Conservation (phyloP, 1,139 yeast genomes). For the Diutina scorzettiae region DNA sequence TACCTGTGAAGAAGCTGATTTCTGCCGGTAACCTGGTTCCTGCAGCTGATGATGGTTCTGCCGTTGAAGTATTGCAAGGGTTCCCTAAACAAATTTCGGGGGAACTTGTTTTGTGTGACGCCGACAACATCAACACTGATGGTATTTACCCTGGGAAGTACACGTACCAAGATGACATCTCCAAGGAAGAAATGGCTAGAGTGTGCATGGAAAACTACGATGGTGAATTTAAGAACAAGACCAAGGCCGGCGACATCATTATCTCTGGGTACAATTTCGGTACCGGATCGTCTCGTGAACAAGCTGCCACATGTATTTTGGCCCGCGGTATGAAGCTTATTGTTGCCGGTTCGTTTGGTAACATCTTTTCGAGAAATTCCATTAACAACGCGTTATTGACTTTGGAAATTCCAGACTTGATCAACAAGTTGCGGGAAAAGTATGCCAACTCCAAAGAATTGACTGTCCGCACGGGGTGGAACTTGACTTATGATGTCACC, state of each 20-base stretch:
- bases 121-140: constrained; percentile 95
- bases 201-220: constrained; percentile 99
- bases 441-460: constrained; percentile 49
- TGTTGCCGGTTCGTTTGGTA: constrained; percentile 95
- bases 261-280: constrained; percentile 93
- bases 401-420: constrained; percentile 81
- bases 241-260: constrained; percentile 79
- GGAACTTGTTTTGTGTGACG: constrained; percentile 88
- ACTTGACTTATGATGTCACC: constrained; percentile 85
- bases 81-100: constrained; percentile 86
- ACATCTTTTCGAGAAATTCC: constrained; percentile 89
- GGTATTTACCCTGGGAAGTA: constrained; percentile 98
- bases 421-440: constrained; percentile 61
- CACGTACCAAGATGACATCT: constrained; percentile 94
- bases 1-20: constrained; percentile 38
- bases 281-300: constrained; percentile 98
- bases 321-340: constrained; percentile 90
- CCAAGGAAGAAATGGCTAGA: constrained; percentile 92
- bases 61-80: constrained; percentile 69
- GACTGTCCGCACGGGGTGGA: constrained; percentile 92
- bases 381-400: constrained; percentile 92
- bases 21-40: constrained; percentile 18
- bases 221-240: constrained; percentile 68
- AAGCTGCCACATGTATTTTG: constrained; percentile 93
- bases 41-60: constrained; percentile 23